Percentiles rank a stretch among this genome's conserved stretches.
phyloP scores from a whole-genome alignment of 2,329 filamentous ascomycete genomes.

The Aspergillus costaricaensis region DNA sequence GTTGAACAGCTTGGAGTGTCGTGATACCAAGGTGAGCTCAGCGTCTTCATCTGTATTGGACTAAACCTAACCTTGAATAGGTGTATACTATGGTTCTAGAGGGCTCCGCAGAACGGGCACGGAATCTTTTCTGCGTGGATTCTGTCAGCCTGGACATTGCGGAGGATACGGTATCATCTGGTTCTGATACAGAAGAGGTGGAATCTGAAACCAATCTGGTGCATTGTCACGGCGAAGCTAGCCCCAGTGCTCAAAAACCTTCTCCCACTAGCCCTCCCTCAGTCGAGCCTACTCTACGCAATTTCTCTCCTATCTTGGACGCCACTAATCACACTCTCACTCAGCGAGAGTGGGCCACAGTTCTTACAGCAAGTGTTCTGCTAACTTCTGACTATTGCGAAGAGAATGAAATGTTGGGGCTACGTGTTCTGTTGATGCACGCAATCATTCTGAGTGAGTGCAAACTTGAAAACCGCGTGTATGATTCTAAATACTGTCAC shows the following conservation, averaged over 20 bases:
- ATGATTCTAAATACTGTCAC: neutral
- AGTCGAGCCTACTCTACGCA: neutral
- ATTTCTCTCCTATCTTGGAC: neutral
- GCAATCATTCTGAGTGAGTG: slow-evolving; percentile 23
- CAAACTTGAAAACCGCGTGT: slow-evolving; percentile 21
- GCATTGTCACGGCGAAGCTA: neutral
- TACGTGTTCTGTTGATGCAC: slow-evolving; percentile 25
- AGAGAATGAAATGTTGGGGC: neutral
- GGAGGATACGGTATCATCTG: neutral
- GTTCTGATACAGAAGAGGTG: neutral
- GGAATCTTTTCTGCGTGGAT: neutral
- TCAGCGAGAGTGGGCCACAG: slow-evolving; percentile 24
- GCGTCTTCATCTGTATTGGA: neutral
- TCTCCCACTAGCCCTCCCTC: neutral
- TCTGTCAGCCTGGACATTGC: neutral
- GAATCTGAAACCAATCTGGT: neutral
- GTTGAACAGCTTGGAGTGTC: slow-evolving; percentile 64
- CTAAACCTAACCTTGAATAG: slow-evolving; percentile 10
- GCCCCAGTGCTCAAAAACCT: neutral
- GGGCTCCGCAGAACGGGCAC: slow-evolving; percentile 9
- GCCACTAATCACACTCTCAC: slow-evolving; percentile 10
- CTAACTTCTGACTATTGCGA: neutral
- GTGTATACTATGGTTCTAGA: slow-evolving; percentile 26
- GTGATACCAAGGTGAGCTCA: slow-evolving; percentile 61
- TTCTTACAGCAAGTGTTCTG: slow-evolving; percentile 23